These are phyloP conservation scores for Ligustrum vulgare DNA, from an alignment of 257 asterid species.

Conservation along the genomic window DNA sequence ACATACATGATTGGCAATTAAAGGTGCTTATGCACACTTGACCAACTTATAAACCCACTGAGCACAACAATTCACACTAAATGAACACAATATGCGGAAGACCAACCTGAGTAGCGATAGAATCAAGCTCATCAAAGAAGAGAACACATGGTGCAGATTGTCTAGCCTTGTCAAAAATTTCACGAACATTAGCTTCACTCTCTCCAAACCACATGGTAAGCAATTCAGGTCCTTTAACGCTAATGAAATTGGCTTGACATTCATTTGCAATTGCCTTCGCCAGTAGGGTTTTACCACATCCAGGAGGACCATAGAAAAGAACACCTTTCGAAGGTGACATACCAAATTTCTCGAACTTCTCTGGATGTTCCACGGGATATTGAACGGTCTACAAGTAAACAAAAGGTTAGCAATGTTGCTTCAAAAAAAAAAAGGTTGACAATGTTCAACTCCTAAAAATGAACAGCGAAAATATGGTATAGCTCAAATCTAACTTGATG, in stretches of 20 bases:
- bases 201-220: conserved; percentile 79
- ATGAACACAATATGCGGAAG: not conserved
- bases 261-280: conserved; percentile 75
- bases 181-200: conserved; percentile 75
- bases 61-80: not conserved
- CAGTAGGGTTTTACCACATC: conserved; percentile 64
- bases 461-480: conserved; percentile 4
- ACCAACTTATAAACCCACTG: not conserved
- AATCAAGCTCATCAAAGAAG: conserved; percentile 68
- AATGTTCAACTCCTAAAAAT: not conserved
- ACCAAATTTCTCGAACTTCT: conserved; percentile 63
- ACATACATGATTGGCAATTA: too few relatives aligned
- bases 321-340: conserved; percentile 72
- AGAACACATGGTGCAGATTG: conserved; percentile 70
- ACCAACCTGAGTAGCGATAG: conserved; percentile 64
- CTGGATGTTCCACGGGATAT: conserved; percentile 69
- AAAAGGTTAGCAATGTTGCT: not conserved
- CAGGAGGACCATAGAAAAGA: conserved; percentile 70
- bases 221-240: conserved; percentile 65
- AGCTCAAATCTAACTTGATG: conserved; percentile 2
- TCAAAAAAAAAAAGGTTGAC: conserved; percentile 15
- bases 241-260: conserved; percentile 63
- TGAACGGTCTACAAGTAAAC: conserved; percentile 50
- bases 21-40: not conserved
- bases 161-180: conserved; percentile 68